These are phyloP conservation scores for Phyllosticta citribraziliensis DNA, from an alignment of 2,329 filamentous ascomycete species.

Conservation along the genomic window DNA sequence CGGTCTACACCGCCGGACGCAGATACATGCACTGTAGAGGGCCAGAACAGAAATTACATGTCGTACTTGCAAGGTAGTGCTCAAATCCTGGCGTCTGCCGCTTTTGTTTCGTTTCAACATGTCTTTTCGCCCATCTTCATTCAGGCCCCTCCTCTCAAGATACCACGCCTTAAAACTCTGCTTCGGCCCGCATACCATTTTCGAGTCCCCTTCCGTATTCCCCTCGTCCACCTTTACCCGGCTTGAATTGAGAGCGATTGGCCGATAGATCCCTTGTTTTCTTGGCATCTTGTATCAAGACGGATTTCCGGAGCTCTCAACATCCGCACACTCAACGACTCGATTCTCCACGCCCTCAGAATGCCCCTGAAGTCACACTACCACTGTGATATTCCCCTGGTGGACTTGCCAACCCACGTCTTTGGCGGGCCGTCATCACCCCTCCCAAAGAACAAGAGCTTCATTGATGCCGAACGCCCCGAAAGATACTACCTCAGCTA, in stretches of 20 bases:
- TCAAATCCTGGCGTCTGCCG: neutral
- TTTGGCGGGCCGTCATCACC: slow-evolving; percentile 41
- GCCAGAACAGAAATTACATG: no score
- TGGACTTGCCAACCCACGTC: slow-evolving; percentile 38
- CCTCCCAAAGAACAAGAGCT: slow-evolving; percentile 37
- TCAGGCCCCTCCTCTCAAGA: neutral
- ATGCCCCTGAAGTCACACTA: slow-evolving; percentile 47
- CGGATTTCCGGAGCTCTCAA: neutral
- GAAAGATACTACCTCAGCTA: slow-evolving; percentile 58
- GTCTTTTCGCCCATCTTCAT: neutral
- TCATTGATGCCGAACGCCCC: slow-evolving; percentile 57
- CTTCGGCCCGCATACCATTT: neutral
- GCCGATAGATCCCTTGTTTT: neutral
- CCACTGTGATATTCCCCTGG: slow-evolving; percentile 36
- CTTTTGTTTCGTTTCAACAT: neutral
- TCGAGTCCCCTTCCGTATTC: neutral
- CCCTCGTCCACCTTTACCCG: neutral
- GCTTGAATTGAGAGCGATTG: neutral
- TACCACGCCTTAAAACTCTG: neutral
- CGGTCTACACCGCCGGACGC: neutral
- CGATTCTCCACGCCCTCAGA: slow-evolving; percentile 8
- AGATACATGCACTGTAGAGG: neutral
- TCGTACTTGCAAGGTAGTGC: neutral
- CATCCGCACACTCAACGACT: neutral
- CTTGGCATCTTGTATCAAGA: neutral